A percentile compares a stretch with the other conserved stretches of the same genome.
phyloP scores from a whole-genome alignment of 306 rosid species.

The Echinosophora koreensis region DNA sequence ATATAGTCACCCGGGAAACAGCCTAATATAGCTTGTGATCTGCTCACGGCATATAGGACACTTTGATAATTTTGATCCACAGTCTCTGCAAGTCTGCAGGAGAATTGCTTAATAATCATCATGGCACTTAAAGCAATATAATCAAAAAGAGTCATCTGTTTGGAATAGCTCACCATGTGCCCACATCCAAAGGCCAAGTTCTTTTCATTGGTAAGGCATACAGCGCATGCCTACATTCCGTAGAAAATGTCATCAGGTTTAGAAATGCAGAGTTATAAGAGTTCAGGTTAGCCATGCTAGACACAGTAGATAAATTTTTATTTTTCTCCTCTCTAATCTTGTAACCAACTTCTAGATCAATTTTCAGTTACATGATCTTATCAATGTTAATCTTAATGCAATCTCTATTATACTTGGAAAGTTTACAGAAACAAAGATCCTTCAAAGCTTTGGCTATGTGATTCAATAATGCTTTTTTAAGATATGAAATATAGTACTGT shows the following conservation, averaged over 20 bases:
- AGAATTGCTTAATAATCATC: constrained; percentile 3
- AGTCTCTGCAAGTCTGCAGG: constrained; percentile 55
- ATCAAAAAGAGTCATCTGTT: background rate
- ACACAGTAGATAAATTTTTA: background rate
- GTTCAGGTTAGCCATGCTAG: constrained; percentile 2
- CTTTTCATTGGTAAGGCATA: constrained; percentile 44
- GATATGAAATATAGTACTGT: background rate
- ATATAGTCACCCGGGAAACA: constrained; percentile 46
- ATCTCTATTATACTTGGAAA: background rate
- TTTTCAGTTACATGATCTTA: constrained; percentile 1
- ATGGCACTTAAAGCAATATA: background rate
- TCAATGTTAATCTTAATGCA: background rate
- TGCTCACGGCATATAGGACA: constrained; percentile 59
- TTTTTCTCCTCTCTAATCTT: background rate
- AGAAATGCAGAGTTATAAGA: background rate
- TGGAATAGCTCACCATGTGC: constrained; percentile 51
- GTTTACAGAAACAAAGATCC: background rate
- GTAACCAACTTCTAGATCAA: background rate
- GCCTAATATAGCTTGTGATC: constrained; percentile 46
- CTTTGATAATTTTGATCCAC: constrained; percentile 51
- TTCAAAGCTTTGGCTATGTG: background rate
- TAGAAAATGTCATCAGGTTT: constrained; percentile 13
- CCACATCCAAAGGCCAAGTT: constrained; percentile 59
- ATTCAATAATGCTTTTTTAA: background rate
- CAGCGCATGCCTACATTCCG: constrained; percentile 46